Evolutionary conservation across 2,329 filamentous ascomycete genomes (phyloP).

Genomic region (Spiromastix sp.): DNA sequence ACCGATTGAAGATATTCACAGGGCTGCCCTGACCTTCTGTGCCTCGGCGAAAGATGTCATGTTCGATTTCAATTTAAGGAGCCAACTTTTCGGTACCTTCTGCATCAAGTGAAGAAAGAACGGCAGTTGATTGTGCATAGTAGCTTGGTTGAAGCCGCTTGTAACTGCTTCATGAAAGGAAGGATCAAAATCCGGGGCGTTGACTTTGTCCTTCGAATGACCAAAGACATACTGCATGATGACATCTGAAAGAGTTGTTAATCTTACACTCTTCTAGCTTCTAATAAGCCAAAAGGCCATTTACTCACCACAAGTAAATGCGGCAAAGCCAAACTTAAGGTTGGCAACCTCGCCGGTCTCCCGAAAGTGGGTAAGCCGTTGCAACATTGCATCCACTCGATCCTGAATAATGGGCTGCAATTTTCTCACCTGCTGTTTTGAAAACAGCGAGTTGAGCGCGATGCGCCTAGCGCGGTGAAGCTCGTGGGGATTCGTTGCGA

Average conservation of each 20-base stretch:
- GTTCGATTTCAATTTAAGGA: background rate
- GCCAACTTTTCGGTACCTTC: background rate
- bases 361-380: slow-evolving; percentile 9
- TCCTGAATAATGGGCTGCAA: slow-evolving; percentile 8
- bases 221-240: slow-evolving; percentile 13
- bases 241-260: no score
- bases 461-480: slow-evolving; percentile 9
- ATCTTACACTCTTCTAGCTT: no score
- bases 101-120: background rate
- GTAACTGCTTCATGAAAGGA: background rate
- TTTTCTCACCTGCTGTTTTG: slow-evolving; percentile 6
- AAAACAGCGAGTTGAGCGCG: slow-evolving; percentile 11
- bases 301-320: slow-evolving; percentile 7
- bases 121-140: background rate
- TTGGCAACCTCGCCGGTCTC: slow-evolving; percentile 9
- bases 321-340: slow-evolving; percentile 11
- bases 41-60: background rate
- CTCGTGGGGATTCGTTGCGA: slow-evolving; percentile 9
- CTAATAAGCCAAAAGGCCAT: no score
- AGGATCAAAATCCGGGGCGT: background rate
- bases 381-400: slow-evolving; percentile 10
- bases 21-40: background rate
- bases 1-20: no score
- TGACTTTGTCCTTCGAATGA: slow-evolving; percentile 1
- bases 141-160: background rate